Evolutionary conservation across 805 yeast genomes (phyloP).

Genomic region (Tetrapisispora iriomotensis): DNA sequence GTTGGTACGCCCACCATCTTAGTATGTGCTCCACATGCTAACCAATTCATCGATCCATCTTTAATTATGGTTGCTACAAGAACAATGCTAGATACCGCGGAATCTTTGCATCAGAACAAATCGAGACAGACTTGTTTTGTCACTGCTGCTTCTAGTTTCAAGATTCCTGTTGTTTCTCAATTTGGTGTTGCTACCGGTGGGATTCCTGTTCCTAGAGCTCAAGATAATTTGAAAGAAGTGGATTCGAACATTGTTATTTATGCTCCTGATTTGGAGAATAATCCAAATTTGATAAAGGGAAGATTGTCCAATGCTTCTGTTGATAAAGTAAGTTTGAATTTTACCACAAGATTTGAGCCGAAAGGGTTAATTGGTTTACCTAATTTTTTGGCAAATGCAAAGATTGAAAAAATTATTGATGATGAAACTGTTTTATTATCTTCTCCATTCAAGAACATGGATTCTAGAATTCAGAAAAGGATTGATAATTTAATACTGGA

Average conservation of each 20-base stretch:
- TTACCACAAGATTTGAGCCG: conserved; percentile 48
- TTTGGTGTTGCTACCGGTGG: conserved; percentile 64
- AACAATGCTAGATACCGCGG: conserved; percentile 10
- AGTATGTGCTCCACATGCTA: conserved; percentile 78
- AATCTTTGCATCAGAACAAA: conserved; percentile 18
- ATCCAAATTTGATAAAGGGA: conserved; percentile 38
- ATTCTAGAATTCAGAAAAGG: conserved; percentile 32
- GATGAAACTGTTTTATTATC: conserved; percentile 51
- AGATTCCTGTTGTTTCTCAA: conserved; percentile 57
- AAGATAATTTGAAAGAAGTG: conserved; percentile 54
- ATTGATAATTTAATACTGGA: conserved; percentile 35
- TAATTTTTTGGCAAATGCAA: conserved; percentile 64
- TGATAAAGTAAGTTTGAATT: conserved; percentile 24
- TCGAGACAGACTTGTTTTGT: conserved; percentile 65
- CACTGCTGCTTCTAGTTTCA: conserved; percentile 71
- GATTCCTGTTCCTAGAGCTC: conserved; percentile 86
- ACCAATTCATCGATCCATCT: conserved; percentile 78
- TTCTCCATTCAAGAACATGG: conserved; percentile 55
- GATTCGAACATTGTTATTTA: conserved; percentile 50
- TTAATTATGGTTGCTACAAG: conserved; percentile 70
- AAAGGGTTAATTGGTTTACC: conserved; percentile 72
- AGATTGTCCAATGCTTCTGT: not conserved
- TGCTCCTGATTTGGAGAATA: conserved; percentile 38
- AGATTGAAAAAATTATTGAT: conserved; percentile 52
- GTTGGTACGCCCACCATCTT: conserved; percentile 48